These are phyloP conservation scores for Dendrobium officinale DNA, from an alignment of 106 monocot genomes.

Conservation along the genomic window DNA sequence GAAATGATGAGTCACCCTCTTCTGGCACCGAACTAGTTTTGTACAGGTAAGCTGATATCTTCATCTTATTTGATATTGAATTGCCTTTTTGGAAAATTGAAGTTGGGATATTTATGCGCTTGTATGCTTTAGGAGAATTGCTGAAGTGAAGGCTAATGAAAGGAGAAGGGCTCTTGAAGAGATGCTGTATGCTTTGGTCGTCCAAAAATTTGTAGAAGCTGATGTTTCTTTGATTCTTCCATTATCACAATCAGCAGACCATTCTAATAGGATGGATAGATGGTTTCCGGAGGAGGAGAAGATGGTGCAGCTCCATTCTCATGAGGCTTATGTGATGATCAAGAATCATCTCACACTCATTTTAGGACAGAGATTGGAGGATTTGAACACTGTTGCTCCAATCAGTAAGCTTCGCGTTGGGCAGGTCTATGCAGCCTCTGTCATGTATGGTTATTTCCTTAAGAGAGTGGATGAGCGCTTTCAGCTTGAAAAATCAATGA, in stretches of 20 bases:
- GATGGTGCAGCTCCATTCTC: conserved; percentile 60
- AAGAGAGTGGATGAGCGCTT: conserved; percentile 80
- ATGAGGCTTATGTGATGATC: conserved; percentile 84
- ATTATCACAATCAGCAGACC: conserved; percentile 27
- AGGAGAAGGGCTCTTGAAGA: conserved; percentile 70
- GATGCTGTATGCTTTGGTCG: conserved; percentile 75
- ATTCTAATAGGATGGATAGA: conserved; percentile 33
- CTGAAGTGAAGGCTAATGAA: conserved; percentile 89
- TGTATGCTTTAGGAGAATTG: conserved; percentile 55
- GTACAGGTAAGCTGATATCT: conserved; percentile 28
- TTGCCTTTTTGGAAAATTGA: not conserved
- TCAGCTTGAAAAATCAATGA: conserved; percentile 89
- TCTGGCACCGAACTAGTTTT: conserved; percentile 57
- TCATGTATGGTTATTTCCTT: conserved; percentile 95
- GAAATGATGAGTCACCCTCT: conserved; percentile 38
- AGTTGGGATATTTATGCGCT: not conserved
- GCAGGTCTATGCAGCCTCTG: conserved; percentile 87
- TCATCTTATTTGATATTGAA: not conserved
- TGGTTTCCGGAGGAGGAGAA: conserved; percentile 50
- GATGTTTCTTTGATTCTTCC: conserved; percentile 60
- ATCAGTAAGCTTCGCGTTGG: conserved; percentile 81
- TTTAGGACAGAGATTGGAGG: conserved; percentile 47
- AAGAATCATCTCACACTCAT: conserved; percentile 73
- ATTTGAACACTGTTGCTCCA: conserved; percentile 33
- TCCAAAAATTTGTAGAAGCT: conserved; percentile 86